These are phyloP conservation scores for Aquanectria penicillioides DNA, from an alignment of 2,329 filamentous ascomycete species.

Conservation along the genomic window DNA sequence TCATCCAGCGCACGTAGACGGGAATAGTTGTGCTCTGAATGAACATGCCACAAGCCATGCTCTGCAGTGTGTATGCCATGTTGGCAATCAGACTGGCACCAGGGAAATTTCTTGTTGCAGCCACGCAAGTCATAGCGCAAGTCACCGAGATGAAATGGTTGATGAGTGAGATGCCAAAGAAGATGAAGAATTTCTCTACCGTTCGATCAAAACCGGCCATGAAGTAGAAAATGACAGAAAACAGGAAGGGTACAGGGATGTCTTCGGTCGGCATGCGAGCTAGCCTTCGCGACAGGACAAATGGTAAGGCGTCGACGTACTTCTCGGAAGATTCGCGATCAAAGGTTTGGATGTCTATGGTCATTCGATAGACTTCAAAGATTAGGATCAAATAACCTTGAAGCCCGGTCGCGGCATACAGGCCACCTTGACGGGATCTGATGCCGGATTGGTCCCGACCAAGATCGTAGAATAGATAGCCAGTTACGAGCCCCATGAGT, in stretches of 20 bases:
- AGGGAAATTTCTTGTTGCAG: conserved; percentile 72
- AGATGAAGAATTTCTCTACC: conserved; percentile 74
- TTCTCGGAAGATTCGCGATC: conserved; percentile 80
- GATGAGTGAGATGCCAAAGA: conserved; percentile 74
- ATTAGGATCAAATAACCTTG: conserved; percentile 82
- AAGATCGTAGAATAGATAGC: conserved; percentile 77
- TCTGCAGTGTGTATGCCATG: conserved; percentile 77
- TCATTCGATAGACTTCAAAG: conserved; percentile 80
- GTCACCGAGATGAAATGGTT: conserved; percentile 80
- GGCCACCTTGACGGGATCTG: conserved; percentile 75
- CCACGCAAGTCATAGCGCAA: conserved; percentile 75
- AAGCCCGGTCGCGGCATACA: conserved; percentile 77
- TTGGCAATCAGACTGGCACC: conserved; percentile 79
- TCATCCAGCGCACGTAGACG: conserved; percentile 81
- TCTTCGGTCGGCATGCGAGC: conserved; percentile 78
- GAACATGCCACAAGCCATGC: conserved; percentile 80
- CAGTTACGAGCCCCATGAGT: conserved; percentile 75
- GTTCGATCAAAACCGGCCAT: conserved; percentile 78
- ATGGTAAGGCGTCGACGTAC: conserved; percentile 75
- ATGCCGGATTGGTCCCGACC: conserved; percentile 75
- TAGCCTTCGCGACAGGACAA: conserved; percentile 74
- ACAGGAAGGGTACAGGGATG: conserved; percentile 76
- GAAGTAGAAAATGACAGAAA: conserved; percentile 78
- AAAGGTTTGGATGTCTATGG: conserved; percentile 78
- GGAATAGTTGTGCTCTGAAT: conserved; percentile 79